Evolutionary conservation across 139 green algal species (phyloP).

Genomic region (Trebouxia sp.): DNA sequence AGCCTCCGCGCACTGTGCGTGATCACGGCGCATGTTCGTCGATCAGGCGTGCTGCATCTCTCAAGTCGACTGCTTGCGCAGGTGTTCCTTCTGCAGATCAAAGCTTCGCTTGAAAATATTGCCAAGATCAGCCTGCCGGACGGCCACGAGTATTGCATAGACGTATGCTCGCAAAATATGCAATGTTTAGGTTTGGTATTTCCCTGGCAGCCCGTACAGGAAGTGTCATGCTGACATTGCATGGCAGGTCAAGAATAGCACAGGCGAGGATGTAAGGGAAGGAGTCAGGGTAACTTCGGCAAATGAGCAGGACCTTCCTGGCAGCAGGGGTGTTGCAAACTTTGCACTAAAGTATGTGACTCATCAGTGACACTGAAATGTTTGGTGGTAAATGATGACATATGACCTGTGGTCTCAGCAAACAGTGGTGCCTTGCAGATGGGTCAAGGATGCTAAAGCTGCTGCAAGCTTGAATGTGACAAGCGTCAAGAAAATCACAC

Average conservation of each 20-base stretch:
- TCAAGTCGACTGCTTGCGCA: no score
- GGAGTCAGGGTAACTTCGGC: slow-evolving; percentile 53
- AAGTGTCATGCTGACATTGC: background rate
- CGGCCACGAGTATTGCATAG: slow-evolving; percentile 51
- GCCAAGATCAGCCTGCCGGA: slow-evolving; percentile 47
- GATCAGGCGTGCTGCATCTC: background rate
- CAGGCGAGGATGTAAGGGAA: slow-evolving; percentile 54
- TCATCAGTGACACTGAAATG: slow-evolving; percentile 13
- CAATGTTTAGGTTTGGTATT: background rate
- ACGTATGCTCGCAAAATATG: slow-evolving; percentile 41
- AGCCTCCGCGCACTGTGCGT: no score
- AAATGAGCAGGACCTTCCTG: slow-evolving; percentile 60
- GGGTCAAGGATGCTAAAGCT: slow-evolving; percentile 45
- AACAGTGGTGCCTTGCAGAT: slow-evolving; percentile 33
- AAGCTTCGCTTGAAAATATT: slow-evolving; percentile 71
- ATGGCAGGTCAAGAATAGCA: slow-evolving; percentile 65
- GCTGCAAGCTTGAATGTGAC: slow-evolving; percentile 61
- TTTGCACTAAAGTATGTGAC: slow-evolving; percentile 64
- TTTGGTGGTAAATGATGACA: background rate
- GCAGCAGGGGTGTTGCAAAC: slow-evolving; percentile 70
- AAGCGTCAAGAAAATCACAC: slow-evolving; percentile 66
- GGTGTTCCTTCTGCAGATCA: slow-evolving; percentile 65
- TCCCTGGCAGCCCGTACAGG: background rate
- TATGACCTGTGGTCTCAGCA: background rate
- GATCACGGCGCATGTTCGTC: background rate